Percentiles rank a stretch among this genome's conserved stretches.
These are phyloP conservation scores for Fagus crenata DNA, from an alignment of 306 rosid genomes.

Conservation along the genomic window DNA sequence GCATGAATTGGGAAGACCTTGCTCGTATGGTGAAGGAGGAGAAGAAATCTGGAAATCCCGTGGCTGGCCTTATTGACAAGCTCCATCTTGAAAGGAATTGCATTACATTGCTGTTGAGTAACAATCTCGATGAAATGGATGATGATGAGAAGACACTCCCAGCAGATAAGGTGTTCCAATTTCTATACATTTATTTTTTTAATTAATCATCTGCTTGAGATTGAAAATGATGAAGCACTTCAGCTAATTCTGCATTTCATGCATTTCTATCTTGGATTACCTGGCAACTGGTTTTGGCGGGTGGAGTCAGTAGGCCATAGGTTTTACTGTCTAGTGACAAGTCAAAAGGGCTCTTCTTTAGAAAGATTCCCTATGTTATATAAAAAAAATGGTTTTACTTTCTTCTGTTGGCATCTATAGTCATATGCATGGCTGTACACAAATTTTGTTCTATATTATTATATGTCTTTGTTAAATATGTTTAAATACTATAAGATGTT, in stretches of 20 bases:
- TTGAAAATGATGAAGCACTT: background rate
- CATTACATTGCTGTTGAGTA: conserved; percentile 84
- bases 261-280: background rate
- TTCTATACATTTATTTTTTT: conserved; percentile 9
- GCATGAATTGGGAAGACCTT: conserved; percentile 98
- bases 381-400: background rate
- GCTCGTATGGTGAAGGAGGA: conserved; percentile 98
- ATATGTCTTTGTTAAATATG: background rate
- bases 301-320: no score
- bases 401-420: background rate
- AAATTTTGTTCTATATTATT: background rate
- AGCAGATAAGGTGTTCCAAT: conserved; percentile 73
- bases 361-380: no score
- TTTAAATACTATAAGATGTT: no score
- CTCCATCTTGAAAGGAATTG: conserved; percentile 92
- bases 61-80: conserved; percentile 93
- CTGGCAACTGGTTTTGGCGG: no score
- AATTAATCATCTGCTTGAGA: conserved; percentile 17
- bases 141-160: conserved; percentile 97
- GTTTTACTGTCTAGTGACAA: no score
- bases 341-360: no score
- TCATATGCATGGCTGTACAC: background rate
- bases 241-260: background rate
- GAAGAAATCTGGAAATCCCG: conserved; percentile 95
- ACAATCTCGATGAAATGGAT: conserved; percentile 98